A percentile compares a stretch with the other conserved stretches of the same genome.
Evolutionary conservation across 306 rosid species (phyloP).

Genomic region (Crotalaria pallida): DNA sequence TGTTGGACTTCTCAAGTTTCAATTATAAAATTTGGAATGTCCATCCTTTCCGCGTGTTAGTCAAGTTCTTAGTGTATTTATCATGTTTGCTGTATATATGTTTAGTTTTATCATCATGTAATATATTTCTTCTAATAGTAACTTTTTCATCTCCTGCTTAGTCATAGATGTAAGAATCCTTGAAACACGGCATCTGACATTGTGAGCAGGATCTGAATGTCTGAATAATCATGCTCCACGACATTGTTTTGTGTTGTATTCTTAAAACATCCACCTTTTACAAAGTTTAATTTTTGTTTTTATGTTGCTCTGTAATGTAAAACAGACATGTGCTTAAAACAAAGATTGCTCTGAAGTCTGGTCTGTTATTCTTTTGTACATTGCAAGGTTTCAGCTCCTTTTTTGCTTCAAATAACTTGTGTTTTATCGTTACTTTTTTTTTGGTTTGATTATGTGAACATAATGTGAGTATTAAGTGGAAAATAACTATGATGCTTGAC

Average conservation of each 20-base stretch:
- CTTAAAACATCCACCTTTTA: not conserved
- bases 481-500: not conserved
- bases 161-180: not conserved
- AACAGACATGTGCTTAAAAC: not conserved
- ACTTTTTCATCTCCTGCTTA: not conserved
- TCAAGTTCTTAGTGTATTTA: not conserved
- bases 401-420: not conserved
- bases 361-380: not conserved
- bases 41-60: not conserved
- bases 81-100: not conserved
- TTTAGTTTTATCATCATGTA: not conserved
- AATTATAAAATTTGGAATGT: not conserved
- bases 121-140: not conserved
- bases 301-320: not conserved
- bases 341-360: not conserved
- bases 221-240: not conserved
- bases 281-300: not conserved
- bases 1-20: conserved; percentile 22
- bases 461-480: not conserved
- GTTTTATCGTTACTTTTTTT: not conserved
- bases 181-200: not conserved
- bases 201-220: not conserved
- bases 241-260: not conserved
- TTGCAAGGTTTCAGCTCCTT: not conserved
- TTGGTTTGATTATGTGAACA: not conserved